These are phyloP conservation scores for Russula compacta DNA, from an alignment of 768 basidiomycete species.

Conservation along the genomic window DNA sequence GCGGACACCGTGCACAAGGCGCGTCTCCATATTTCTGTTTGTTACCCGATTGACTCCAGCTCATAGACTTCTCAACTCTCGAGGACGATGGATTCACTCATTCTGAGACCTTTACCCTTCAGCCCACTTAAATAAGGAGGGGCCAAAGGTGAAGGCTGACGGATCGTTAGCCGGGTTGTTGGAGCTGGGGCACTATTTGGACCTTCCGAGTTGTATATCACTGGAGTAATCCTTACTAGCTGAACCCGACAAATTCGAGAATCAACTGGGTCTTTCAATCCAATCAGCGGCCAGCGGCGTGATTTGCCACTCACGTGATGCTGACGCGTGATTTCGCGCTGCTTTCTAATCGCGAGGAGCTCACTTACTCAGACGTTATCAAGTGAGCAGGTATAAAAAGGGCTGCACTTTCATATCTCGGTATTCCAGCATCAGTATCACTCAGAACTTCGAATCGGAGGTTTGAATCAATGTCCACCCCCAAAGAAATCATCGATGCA, in stretches of 20 bases:
- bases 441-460: neutral
- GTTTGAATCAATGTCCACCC: neutral
- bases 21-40: slow-evolving; percentile 14
- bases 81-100: slow-evolving; percentile 77
- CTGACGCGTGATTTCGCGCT: neutral
- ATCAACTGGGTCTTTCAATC: neutral
- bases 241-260: neutral
- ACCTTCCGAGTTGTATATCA: slow-evolving; percentile 6
- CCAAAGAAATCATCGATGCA: slow-evolving; percentile 10
- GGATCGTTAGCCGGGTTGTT: slow-evolving; percentile 79
- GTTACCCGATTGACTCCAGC: neutral
- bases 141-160: slow-evolving; percentile 91
- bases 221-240: neutral
- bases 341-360: neutral
- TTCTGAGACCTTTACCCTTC: slow-evolving; percentile 71
- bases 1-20: slow-evolving; percentile 90
- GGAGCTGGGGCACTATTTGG: slow-evolving; percentile 51
- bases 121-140: slow-evolving; percentile 80
- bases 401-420: neutral
- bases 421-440: neutral
- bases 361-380: neutral
- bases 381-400: neutral
- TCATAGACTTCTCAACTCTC: slow-evolving; percentile 84
- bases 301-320: too few species aligned
- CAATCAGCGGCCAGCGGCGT: too few species aligned